phyloP scores from a whole-genome alignment of 1,284 basidiomycete species.

The Puccinia sorghi region DNA sequence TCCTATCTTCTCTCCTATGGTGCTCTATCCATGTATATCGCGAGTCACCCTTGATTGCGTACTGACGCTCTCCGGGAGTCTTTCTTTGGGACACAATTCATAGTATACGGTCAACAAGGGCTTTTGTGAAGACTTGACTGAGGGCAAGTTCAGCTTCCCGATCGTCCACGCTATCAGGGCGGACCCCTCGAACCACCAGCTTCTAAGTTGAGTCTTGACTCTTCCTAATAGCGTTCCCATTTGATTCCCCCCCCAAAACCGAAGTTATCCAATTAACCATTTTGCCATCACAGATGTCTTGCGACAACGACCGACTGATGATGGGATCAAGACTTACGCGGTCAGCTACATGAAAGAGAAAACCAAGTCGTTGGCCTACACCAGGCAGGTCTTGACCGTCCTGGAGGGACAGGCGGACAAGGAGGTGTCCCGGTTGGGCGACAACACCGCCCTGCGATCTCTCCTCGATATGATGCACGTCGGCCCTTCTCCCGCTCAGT shows the following conservation, averaged over 20 bases:
- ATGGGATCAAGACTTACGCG: conserved; percentile 74
- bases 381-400: conserved; percentile 65
- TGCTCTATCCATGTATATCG: neutral
- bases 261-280: neutral
- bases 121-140: conserved; percentile 89
- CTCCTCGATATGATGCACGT: conserved; percentile 61
- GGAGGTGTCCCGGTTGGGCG: conserved; percentile 67
- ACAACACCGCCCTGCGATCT: conserved; percentile 63
- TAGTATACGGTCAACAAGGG: conserved; percentile 90
- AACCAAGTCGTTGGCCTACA: conserved; percentile 76
- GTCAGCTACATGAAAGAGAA: conserved; percentile 73
- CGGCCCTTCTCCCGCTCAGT: conserved; percentile 26
- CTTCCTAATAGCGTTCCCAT: neutral
- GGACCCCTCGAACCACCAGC: conserved; percentile 70
- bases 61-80: neutral
- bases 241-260: neutral
- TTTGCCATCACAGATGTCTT: conserved; percentile 69
- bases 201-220: conserved; percentile 68
- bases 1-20: neutral
- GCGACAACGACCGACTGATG: conserved; percentile 78
- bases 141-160: conserved; percentile 96
- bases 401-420: conserved; percentile 65
- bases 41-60: neutral
- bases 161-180: conserved; percentile 83
- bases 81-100: neutral